Base-by-base conservation (phyloP, 129 eudicot genomes). In the Flaveria brownii region DNA sequence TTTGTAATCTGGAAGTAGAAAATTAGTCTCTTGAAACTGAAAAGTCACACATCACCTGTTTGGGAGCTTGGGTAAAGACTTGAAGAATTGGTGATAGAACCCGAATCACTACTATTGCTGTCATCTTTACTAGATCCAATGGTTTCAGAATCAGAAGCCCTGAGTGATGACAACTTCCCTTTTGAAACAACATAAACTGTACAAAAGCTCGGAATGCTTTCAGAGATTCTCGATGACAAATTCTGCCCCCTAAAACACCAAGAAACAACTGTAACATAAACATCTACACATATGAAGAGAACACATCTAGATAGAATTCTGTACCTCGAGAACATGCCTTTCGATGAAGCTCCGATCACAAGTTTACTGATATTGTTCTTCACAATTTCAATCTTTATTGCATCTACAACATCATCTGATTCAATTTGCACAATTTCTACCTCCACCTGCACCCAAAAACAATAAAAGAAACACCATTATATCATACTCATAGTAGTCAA, bases 311-410 rank as follows among this genome's bases (percentile, higher is more conserved):
- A 73, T 25, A 25, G 45, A 65, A 66, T 26, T 30, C 15, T 15
- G 56, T 82, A 91, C 97, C 97, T 89, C 18, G 92, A 85, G 74
- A 93, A 90, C 73, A 90, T 36, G 76, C 89, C 79, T 57, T 82
- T 83, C 26, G 97, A 90, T 42, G 98, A 88, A 78, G 96, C 84
- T 54, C 98, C 98, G 18, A 93, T 86, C 64, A 93, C 98, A 85
- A 93, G 98, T 73, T 87, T 87, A 60, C 66, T 82, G 4, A 88
- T 88, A 22, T 23, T 79, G 61, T 73, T 1, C 56, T 77, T 85
- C 1, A 68, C 23, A 73, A 93, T 80, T 75, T 86, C 91, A 54
- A 33, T 67, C 49, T 77, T 75, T 79, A 93, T 80, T 10, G 92
- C 89, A 61, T 76, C 68, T 14, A 46, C 90, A 2, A 87, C 81